Base-by-base conservation (phyloP, 2,329 filamentous ascomycete genomes). In the Huntiella decipiens region DNA sequence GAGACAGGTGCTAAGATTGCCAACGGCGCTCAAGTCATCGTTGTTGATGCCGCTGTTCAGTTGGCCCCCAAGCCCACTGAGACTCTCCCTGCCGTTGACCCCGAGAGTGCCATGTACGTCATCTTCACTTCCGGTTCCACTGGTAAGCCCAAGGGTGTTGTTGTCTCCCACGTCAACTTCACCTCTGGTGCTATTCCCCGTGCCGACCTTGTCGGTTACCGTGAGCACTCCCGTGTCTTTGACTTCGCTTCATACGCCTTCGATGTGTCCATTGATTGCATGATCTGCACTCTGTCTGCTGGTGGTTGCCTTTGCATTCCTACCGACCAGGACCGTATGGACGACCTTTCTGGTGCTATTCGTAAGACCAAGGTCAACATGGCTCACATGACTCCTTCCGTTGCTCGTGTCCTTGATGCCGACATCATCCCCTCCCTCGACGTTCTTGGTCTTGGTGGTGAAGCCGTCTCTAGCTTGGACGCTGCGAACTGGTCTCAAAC, bases 101-200 rank as follows among this genome's bases (percentile, higher is more conserved):
- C 65, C 2, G 56, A 56, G 4, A 57, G 61, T 1, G 61, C 65
- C 6, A 61, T 68, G 32, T 71, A 70, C 50, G 70, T 77, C 53
- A 75, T 78, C 54, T 79, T 77, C 55, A 79, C 74, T 8, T 78
- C 74, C 1, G 74, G 74, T 11, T 78, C 72, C 49, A 79, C 75
- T 0, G 74, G 75, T 5, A 68, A 67, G 49, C 75, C 74, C 1
- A 79, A 79, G 59, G 75, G 74, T 16, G 73, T 77, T 3, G 63
- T 77, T 39, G 61, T 69, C 47, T 63, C 63, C 2, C 67, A 71
- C 49, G 58, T 56, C 32, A 67, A 66, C 45, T 68, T 65, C 48
- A 63, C 64, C 28, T 66, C 64, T 40, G 65, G 66, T 31, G 63
- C 64, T 4, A 51, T 65, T 12, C 64, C 65, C 1, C 59, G 66